A percentile compares a stretch with the other conserved stretches of the same genome.
phyloP scores from a whole-genome alignment of 2,329 filamentous ascomycete genomes.

The Aureobasidium sp. region DNA sequence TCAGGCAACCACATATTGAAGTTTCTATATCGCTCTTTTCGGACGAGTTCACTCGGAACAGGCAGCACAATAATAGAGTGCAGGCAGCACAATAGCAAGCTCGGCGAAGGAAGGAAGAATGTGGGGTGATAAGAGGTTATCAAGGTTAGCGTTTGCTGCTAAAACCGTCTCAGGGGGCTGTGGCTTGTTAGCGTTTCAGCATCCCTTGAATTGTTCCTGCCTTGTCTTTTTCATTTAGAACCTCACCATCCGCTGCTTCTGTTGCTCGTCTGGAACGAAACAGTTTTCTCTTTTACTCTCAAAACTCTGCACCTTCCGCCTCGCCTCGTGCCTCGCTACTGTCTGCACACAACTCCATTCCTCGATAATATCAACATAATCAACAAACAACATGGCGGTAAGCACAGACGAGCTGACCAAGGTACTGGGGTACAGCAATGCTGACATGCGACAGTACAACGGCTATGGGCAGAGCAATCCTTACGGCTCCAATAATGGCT shows the following conservation, averaged over 20 bases:
- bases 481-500: conserved; percentile 34
- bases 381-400: conserved; percentile 14
- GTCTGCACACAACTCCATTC: neutral
- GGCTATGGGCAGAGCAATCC: conserved; percentile 49
- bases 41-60: neutral
- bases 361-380: neutral
- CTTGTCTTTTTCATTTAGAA: neutral
- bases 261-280: conserved; percentile 5
- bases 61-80: neutral
- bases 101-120: neutral
- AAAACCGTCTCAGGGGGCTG: neutral
- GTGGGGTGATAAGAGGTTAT: neutral
- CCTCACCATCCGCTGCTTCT: conserved; percentile 3
- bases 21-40: too few relatives aligned
- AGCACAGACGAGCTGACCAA: neutral
- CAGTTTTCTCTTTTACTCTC: neutral
- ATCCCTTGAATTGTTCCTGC: neutral
- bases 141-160: neutral
- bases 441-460: conserved; percentile 25
- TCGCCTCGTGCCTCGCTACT: neutral
- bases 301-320: neutral
- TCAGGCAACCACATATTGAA: neutral
- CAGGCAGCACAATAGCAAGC: neutral
- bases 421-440: neutral
- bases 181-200: conserved; percentile 4